phyloP scores from a whole-genome alignment of 2,329 filamentous ascomycete species.

The Dactylellina drechsleri region DNA sequence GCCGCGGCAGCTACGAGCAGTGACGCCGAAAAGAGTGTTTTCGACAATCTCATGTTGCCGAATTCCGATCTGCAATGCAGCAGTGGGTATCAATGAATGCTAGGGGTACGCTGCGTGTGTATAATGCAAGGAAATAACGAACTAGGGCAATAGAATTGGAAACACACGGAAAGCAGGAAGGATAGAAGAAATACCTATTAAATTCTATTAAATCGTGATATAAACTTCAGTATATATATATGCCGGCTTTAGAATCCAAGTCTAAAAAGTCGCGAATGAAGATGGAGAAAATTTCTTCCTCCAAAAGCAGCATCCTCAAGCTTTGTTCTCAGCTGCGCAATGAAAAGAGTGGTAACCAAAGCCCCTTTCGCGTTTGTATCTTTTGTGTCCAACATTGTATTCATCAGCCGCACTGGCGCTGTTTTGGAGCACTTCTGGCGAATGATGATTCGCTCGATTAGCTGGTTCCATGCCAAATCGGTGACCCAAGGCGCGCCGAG shows the following conservation, averaged over 20 bases:
- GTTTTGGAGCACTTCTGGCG: constrained; percentile 8
- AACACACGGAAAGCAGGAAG: constrained; percentile 2
- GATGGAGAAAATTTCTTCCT: constrained; percentile 16
- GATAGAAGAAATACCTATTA: constrained; percentile 14
- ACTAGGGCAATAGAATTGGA: neutral
- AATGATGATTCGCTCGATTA: constrained; percentile 2
- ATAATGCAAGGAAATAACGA: constrained; percentile 11
- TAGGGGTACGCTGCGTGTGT: neutral
- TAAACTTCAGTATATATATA: neutral
- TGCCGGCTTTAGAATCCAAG: constrained; percentile 31
- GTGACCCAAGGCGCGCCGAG: constrained; percentile 3
- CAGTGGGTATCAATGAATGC: constrained; percentile 23
- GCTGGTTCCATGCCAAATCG: constrained; percentile 2
- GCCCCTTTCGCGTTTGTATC: constrained; percentile 42
- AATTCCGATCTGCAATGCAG: constrained; percentile 17
- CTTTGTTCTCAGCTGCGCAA: constrained; percentile 3
- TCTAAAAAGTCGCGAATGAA: constrained; percentile 16
- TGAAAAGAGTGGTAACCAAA: constrained; percentile 29
- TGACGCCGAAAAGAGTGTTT: constrained; percentile 15
- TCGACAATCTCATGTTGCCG: constrained; percentile 38
- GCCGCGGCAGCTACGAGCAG: constrained; percentile 16
- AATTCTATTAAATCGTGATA: neutral
- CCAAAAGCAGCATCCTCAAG: constrained; percentile 19
- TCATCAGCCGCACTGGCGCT: constrained; percentile 49
- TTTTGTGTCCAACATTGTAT: constrained; percentile 24